Evolutionary conservation across 2,329 filamentous ascomycete genomes (phyloP).

Genomic region (Colletotrichum euphorbiae): DNA sequence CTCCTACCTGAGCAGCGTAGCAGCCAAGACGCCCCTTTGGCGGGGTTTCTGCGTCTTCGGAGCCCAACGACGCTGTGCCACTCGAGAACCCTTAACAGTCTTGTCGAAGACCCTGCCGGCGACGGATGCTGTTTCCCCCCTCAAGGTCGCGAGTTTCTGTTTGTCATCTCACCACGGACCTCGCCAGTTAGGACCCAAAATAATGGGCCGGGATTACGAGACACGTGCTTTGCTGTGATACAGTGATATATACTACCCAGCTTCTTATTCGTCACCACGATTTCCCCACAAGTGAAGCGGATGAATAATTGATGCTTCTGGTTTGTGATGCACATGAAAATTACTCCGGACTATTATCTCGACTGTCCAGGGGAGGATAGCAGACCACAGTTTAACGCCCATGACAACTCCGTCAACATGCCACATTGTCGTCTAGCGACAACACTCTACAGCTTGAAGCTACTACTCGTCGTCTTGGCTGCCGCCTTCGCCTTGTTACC

Average conservation of each 20-base stretch:
- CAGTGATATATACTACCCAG: too few species aligned
- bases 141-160: background rate
- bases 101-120: slow-evolving; percentile 22
- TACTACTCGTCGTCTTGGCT: slow-evolving; percentile 64
- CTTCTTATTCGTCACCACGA: slow-evolving; percentile 6
- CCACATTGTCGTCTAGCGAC: background rate
- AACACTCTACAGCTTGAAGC: slow-evolving; percentile 69
- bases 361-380: background rate
- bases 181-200: background rate
- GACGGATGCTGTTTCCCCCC: slow-evolving; percentile 15
- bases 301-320: slow-evolving; percentile 19
- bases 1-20: too few species aligned
- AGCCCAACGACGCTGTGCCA: slow-evolving; percentile 13
- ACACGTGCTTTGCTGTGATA: background rate
- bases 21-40: background rate
- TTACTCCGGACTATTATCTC: slow-evolving; percentile 7
- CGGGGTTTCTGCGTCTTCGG: slow-evolving; percentile 20
- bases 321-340: slow-evolving; percentile 22
- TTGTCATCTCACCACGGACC: slow-evolving; percentile 12
- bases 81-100: background rate
- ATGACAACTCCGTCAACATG: slow-evolving; percentile 24
- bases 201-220: background rate
- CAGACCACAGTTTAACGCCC: slow-evolving; percentile 11
- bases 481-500: slow-evolving; percentile 76
- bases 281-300: background rate